phyloP scores from a whole-genome alignment of 108 stramenopile genomes.

The Cyclotella kingstonii region DNA sequence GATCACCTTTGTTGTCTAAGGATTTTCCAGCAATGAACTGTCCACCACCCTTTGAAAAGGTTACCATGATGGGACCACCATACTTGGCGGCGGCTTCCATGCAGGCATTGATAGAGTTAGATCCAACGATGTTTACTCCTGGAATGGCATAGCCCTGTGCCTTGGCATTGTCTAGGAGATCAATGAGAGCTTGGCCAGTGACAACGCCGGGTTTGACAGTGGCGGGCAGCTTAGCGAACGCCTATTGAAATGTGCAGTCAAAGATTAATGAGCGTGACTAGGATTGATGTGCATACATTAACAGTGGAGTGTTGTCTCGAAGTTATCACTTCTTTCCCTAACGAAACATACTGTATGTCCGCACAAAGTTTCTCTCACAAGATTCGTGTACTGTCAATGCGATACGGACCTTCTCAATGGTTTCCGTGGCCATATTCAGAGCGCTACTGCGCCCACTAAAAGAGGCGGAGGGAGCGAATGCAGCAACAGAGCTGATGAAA shows the following conservation, averaged over 20 bases:
- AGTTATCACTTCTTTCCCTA: too few relatives aligned
- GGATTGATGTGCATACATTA: constrained; percentile 3
- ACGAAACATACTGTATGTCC: too few relatives aligned
- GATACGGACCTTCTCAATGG: constrained; percentile 35
- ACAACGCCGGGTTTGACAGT: constrained; percentile 90
- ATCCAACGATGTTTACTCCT: constrained; percentile 92
- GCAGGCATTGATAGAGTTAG: constrained; percentile 90
- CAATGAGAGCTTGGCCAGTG: constrained; percentile 83
- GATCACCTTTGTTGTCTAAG: constrained; percentile 76
- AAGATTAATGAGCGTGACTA: background rate
- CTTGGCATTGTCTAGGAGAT: constrained; percentile 86
- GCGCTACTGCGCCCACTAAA: constrained; percentile 45
- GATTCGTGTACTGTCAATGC: too few relatives aligned
- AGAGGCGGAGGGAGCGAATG: constrained; percentile 57
- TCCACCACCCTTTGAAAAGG: constrained; percentile 94
- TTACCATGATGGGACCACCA: constrained; percentile 91
- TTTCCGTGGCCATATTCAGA: constrained; percentile 65
- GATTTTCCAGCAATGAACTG: constrained; percentile 94
- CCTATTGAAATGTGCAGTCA: constrained; percentile 31
- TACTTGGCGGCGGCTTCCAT: constrained; percentile 93
- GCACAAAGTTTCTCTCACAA: too few relatives aligned
- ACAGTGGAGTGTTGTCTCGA: too few relatives aligned
- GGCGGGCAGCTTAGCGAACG: constrained; percentile 86
- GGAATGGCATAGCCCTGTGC: constrained; percentile 90
- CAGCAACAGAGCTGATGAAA: constrained; percentile 50